Conservation (phyloP, 1,139 yeast species). For the Zygosaccharomyces pseudobailii region DNA sequence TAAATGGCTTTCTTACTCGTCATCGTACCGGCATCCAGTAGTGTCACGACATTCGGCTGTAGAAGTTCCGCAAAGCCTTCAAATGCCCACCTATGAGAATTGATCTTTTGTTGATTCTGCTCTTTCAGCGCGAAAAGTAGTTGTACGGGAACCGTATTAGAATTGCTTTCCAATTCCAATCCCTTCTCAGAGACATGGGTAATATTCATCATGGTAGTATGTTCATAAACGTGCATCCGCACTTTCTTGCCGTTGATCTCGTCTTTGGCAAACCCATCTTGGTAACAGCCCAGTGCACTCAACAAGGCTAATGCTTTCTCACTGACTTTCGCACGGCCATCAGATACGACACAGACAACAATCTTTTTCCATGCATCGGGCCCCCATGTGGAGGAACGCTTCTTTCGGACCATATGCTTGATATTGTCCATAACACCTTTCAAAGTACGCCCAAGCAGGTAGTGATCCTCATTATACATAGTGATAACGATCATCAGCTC, state of each 20-base stretch:
- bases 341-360: conserved; percentile 84
- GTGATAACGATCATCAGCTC: conserved; percentile 87
- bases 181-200: conserved; percentile 66
- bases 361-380: conserved; percentile 91
- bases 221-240: conserved; percentile 87
- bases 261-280: conserved; percentile 90
- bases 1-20: conserved; percentile 82
- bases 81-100: conserved; percentile 94
- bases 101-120: conserved; percentile 83
- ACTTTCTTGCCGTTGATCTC: conserved; percentile 84
- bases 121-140: conserved; percentile 84
- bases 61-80: conserved; percentile 85
- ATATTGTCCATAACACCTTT: conserved; percentile 92
- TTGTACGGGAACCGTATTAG: conserved; percentile 79
- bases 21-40: conserved; percentile 92
- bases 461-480: conserved; percentile 91
- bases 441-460: conserved; percentile 80
- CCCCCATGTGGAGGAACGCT: conserved; percentile 70
- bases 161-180: conserved; percentile 44
- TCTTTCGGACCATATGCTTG: conserved; percentile 70
- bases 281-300: conserved; percentile 92
- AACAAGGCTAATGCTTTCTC: conserved; percentile 77
- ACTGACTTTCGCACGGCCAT: conserved; percentile 88
- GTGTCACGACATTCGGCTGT: conserved; percentile 78
- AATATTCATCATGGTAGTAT: conserved; percentile 60